phyloP scores from a whole-genome alignment of 176 grass and related monocot genomes.

The Hyparrhenia diplandra region DNA sequence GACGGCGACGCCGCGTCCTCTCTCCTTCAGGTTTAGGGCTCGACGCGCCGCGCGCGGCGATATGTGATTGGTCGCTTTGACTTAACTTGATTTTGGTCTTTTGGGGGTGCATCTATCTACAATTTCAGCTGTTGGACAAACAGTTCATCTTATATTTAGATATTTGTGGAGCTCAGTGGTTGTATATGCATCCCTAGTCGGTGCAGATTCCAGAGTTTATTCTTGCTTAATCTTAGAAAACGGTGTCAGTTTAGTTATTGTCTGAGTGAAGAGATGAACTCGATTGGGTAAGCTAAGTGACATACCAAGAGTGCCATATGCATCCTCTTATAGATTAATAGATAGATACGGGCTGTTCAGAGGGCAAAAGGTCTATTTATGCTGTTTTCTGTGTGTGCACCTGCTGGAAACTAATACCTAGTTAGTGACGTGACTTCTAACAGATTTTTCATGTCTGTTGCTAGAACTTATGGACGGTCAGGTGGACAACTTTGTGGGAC shows the following conservation, averaged over 20 bases:
- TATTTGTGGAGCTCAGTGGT: neutral
- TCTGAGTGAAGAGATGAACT: neutral
- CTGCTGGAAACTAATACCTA: neutral
- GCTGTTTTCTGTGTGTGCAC: neutral
- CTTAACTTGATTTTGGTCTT: neutral
- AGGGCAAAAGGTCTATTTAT: neutral
- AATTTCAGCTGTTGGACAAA: no score
- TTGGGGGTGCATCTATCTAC: neutral
- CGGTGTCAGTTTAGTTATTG: neutral
- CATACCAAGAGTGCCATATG: no score
- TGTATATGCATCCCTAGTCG: neutral
- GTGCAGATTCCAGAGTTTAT: neutral
- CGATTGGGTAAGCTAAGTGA: no score
- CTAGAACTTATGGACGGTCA: conserved; percentile 57
- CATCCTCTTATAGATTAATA: neutral
- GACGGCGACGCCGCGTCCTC: neutral
- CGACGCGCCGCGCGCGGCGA: neutral
- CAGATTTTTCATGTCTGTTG: neutral
- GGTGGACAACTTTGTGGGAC: conserved; percentile 30
- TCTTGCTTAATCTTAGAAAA: neutral
- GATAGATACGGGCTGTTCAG: neutral
- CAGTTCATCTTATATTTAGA: no score
- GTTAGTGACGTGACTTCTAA: neutral
- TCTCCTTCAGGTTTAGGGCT: conserved; percentile 3
- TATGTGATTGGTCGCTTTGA: neutral